A percentile compares a stretch with the other conserved stretches of the same genome.
Conservation (phyloP, 2,329 filamentous ascomycete species). For the Nannizzia gypsea region DNA sequence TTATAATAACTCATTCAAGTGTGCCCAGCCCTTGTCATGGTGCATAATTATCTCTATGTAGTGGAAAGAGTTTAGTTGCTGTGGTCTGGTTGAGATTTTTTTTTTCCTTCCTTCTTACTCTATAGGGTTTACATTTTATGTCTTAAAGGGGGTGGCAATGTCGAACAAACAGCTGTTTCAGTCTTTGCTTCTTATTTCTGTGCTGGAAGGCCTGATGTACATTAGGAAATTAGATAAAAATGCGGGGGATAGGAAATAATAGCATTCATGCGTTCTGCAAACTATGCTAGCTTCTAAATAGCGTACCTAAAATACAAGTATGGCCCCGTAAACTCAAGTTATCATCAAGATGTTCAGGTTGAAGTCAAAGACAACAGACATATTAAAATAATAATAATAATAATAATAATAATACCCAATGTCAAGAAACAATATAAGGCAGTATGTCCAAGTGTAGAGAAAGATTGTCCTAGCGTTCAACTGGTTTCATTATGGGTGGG, state of each 20-base stretch:
- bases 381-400: too few species aligned
- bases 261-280: not conserved
- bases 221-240: constrained; percentile 5
- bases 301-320: not conserved
- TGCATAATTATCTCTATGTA: not conserved
- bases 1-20: not conserved
- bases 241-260: not conserved
- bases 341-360: not conserved
- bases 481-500: not conserved
- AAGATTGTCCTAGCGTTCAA: not conserved
- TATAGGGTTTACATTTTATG: not conserved
- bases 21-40: not conserved
- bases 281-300: not conserved
- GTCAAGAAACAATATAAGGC: not conserved
- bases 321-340: not conserved
- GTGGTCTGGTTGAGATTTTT: not conserved
- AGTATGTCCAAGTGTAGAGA: not conserved
- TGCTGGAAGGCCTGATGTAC: not conserved
- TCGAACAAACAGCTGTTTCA: not conserved
- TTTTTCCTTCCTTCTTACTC: not conserved
- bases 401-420: too few species aligned
- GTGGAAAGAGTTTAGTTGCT: not conserved
- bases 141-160: not conserved
- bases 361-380: too few species aligned
- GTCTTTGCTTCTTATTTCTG: not conserved